Percentiles rank a stretch among this genome's conserved stretches.
Conservation (phyloP, 2,329 filamentous ascomycete genomes). For the Bipolaris zeicola region DNA sequence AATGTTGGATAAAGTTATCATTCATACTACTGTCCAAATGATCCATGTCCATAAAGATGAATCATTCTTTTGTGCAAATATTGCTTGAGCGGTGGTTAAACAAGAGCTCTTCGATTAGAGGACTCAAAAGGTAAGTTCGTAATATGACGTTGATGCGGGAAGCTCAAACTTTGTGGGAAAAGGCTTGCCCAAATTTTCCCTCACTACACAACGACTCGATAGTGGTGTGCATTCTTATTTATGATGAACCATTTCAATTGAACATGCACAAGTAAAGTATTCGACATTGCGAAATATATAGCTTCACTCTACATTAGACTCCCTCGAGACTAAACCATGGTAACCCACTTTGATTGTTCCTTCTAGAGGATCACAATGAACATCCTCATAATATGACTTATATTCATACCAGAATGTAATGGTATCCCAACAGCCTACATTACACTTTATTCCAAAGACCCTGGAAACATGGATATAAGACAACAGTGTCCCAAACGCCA, state of each 20-base stretch:
- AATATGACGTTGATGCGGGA: neutral
- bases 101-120: neutral
- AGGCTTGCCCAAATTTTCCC: neutral
- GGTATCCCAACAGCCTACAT: neutral
- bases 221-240: too few relatives aligned
- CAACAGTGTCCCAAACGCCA: conserved; percentile 20
- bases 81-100: neutral
- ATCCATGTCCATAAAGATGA: neutral
- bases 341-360: too few relatives aligned
- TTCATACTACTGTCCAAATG: neutral
- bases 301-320: too few relatives aligned
- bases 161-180: neutral
- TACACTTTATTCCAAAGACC: neutral
- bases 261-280: too few relatives aligned
- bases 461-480: neutral
- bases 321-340: too few relatives aligned
- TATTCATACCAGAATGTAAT: neutral
- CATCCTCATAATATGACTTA: neutral
- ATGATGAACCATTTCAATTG: too few relatives aligned
- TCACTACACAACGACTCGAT: neutral
- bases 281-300: too few relatives aligned
- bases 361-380: too few relatives aligned
- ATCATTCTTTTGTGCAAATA: neutral
- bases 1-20: neutral
- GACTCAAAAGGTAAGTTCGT: neutral